Evolutionary conservation across 2,329 filamentous ascomycete genomes (phyloP).

Genomic region (Grosmannia clavigera): DNA sequence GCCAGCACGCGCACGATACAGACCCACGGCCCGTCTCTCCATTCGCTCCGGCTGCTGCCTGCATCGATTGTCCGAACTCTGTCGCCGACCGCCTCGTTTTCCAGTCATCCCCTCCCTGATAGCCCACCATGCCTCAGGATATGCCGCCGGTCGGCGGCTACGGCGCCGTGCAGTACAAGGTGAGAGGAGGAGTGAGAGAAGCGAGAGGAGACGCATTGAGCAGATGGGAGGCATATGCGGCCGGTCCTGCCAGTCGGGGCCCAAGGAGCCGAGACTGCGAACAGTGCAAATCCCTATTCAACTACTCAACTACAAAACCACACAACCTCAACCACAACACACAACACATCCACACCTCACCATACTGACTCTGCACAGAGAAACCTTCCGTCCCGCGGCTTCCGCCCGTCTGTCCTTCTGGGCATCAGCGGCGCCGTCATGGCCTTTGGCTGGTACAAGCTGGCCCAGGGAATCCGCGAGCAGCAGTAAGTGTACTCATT

Average conservation of each 20-base stretch:
- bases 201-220: no score
- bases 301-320: no score
- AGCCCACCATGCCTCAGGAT: slow-evolving; percentile 78
- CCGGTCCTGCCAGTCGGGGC: no score
- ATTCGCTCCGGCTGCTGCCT: background rate
- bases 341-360: no score
- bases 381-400: slow-evolving; percentile 84
- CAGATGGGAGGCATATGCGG: no score
- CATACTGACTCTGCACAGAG: slow-evolving; percentile 39
- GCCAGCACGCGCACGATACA: background rate
- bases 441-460: slow-evolving; percentile 82
- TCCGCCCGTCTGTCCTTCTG: slow-evolving; percentile 71
- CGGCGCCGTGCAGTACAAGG: slow-evolving; percentile 93
- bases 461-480: slow-evolving; percentile 73
- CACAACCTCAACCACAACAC: no score
- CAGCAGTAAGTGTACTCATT: slow-evolving; percentile 56
- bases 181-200: slow-evolving; percentile 24
- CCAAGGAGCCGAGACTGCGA: no score
- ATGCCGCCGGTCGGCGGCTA: slow-evolving; percentile 94
- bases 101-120: background rate
- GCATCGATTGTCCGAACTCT: background rate
- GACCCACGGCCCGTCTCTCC: background rate
- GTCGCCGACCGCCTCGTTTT: background rate
- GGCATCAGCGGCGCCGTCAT: slow-evolving; percentile 66
- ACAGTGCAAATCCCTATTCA: no score